Conservation (phyloP, 2,329 filamentous ascomycete genomes). For the Penicillium sclerotiorum region DNA sequence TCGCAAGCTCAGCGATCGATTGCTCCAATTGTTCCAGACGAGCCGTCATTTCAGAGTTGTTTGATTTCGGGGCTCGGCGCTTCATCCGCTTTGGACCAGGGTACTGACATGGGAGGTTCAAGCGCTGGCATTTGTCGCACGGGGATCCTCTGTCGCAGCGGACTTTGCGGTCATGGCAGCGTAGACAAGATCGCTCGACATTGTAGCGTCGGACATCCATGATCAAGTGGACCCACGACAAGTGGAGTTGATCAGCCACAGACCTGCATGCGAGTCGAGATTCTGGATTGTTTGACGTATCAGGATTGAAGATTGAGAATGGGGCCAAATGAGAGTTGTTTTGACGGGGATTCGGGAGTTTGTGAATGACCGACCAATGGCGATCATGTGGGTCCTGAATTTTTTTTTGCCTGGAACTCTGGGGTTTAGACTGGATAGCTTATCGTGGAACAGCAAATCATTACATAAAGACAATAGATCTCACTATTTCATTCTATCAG, state of each 20-base stretch:
- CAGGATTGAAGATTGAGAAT: neutral
- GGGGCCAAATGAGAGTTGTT: neutral
- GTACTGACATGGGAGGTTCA: constrained; percentile 25
- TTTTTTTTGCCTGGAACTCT: too few species aligned
- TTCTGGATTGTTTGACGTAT: neutral
- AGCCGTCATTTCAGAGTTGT: constrained; percentile 20
- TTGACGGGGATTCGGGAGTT: constrained; percentile 13
- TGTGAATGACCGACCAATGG: constrained; percentile 4
- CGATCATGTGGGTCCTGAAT: constrained; percentile 4
- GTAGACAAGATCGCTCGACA: constrained; percentile 32
- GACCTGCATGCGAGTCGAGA: too few species aligned
- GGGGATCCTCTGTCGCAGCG: constrained; percentile 28
- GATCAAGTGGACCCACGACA: too few species aligned
- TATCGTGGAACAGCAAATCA: too few species aligned
- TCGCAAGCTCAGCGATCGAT: constrained; percentile 19
- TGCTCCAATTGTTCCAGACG: constrained; percentile 29
- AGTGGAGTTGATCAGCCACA: too few species aligned
- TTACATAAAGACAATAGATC: too few species aligned
- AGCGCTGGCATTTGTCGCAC: constrained; percentile 26
- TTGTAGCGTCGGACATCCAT: constrained; percentile 24
- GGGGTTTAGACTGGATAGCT: too few species aligned
- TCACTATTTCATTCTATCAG: too few species aligned
- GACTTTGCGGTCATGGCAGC: constrained; percentile 34
- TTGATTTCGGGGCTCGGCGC: constrained; percentile 22
- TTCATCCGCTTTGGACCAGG: constrained; percentile 25